phyloP scores from a whole-genome alignment of 495 filamentous ascomycete species.

The Chlorociboria aeruginascens region DNA sequence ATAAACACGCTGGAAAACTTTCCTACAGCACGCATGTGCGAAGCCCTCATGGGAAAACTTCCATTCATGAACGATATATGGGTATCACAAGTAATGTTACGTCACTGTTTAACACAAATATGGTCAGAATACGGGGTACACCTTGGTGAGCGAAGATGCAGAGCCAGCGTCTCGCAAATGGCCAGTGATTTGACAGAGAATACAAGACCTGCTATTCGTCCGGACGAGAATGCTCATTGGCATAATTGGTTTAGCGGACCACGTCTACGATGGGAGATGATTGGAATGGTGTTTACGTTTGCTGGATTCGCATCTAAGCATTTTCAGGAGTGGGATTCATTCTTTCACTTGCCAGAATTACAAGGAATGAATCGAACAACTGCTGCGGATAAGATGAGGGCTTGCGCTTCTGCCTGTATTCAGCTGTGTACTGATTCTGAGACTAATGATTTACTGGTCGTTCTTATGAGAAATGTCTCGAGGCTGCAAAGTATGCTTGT shows the following conservation, averaged over 20 bases:
- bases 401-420: constrained; percentile 13
- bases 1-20: constrained; percentile 1
- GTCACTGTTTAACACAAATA: background rate
- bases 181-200: constrained; percentile 22
- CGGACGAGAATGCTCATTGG: background rate
- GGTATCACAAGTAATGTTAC: background rate
- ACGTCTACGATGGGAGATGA: constrained; percentile 5
- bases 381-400: constrained; percentile 12
- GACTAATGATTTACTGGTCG: constrained; percentile 12
- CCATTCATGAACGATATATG: background rate
- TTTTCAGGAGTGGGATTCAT: constrained; percentile 12
- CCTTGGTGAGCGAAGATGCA: background rate
- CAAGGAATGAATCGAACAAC: constrained; percentile 7
- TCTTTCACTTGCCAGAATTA: constrained; percentile 7
- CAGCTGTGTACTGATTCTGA: constrained; percentile 12
- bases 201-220: constrained; percentile 53
- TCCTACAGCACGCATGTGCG: background rate
- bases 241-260: constrained; percentile 2
- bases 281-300: constrained; percentile 4
- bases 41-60: background rate
- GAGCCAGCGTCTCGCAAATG: background rate
- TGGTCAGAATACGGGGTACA: background rate
- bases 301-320: background rate
- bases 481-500: constrained; percentile 8
- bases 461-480: constrained; percentile 2